Percentiles rank a stretch among this genome's conserved stretches.
phyloP scores from a whole-genome alignment of 257 asterid species.

The Rehmannia glutinosa region DNA sequence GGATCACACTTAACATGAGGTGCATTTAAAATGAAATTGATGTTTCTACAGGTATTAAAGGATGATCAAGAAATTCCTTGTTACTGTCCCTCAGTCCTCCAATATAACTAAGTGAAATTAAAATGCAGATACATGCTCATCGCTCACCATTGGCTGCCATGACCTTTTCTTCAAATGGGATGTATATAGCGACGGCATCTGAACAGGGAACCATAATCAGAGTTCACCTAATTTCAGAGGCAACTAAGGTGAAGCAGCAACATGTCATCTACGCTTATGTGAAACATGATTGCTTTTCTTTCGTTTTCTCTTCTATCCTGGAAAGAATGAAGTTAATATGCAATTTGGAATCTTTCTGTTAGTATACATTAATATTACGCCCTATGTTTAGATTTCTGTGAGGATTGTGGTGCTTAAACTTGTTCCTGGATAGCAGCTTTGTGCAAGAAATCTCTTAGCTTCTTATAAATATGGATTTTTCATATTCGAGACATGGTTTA shows the following conservation, averaged over 20 bases:
- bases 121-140: slow-evolving; percentile 91
- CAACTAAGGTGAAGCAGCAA: slow-evolving; percentile 65
- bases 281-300: slow-evolving; percentile 1
- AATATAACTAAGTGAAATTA: slow-evolving; percentile 13
- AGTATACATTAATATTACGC: neutral
- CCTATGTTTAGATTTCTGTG: neutral
- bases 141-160: slow-evolving; percentile 84
- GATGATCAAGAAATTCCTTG: neutral
- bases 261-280: slow-evolving; percentile 1
- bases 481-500: no score
- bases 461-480: no score
- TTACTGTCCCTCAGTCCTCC: no score
- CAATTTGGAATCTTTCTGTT: neutral
- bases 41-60: neutral
- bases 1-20: neutral
- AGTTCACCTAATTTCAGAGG: slow-evolving; percentile 84
- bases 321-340: neutral
- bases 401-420: neutral
- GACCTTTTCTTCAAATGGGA: slow-evolving; percentile 79
- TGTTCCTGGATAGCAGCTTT: neutral
- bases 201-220: slow-evolving; percentile 94
- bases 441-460: neutral
- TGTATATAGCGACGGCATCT: slow-evolving; percentile 83
- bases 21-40: slow-evolving; percentile 2
- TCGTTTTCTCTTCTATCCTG: neutral